Evolutionary conservation across 2,329 filamentous ascomycete genomes (phyloP).

Genomic region (Trichoderma cornu-damae): DNA sequence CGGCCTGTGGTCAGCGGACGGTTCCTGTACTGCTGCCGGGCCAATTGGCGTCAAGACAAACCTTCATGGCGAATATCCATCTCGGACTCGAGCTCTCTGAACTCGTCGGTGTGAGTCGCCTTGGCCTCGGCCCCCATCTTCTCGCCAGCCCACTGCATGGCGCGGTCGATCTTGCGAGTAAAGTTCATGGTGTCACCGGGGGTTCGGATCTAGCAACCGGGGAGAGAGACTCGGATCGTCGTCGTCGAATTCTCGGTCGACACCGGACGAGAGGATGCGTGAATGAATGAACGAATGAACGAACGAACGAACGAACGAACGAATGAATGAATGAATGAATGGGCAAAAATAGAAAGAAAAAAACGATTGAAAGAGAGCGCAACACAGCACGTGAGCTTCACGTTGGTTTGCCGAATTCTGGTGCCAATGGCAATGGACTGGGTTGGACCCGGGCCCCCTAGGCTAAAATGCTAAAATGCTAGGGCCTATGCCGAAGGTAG

Average conservation of each 20-base stretch:
- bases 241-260: neutral
- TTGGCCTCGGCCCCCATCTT: slow-evolving; percentile 90
- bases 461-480: slow-evolving; percentile 4
- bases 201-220: neutral
- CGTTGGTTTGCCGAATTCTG: neutral
- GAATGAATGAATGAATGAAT: neutral
- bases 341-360: neutral
- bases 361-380: neutral
- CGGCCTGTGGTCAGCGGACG: neutral
- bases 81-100: slow-evolving; percentile 82
- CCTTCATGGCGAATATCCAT: slow-evolving; percentile 87
- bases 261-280: neutral
- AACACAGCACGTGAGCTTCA: neutral
- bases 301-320: neutral
- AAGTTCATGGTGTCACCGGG: slow-evolving; percentile 43
- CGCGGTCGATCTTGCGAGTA: slow-evolving; percentile 84
- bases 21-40: neutral
- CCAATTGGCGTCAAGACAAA: slow-evolving; percentile 38
- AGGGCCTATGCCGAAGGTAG: slow-evolving; percentile 1
- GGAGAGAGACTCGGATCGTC: neutral
- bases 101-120: slow-evolving; percentile 82
- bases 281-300: neutral
- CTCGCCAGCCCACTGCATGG: slow-evolving; percentile 97
- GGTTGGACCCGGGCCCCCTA: neutral
- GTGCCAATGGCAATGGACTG: neutral